A percentile compares a stretch with the other conserved stretches of the same genome.
Conservation (phyloP, 2,329 filamentous ascomycete species). For the Diplodia corticola region DNA sequence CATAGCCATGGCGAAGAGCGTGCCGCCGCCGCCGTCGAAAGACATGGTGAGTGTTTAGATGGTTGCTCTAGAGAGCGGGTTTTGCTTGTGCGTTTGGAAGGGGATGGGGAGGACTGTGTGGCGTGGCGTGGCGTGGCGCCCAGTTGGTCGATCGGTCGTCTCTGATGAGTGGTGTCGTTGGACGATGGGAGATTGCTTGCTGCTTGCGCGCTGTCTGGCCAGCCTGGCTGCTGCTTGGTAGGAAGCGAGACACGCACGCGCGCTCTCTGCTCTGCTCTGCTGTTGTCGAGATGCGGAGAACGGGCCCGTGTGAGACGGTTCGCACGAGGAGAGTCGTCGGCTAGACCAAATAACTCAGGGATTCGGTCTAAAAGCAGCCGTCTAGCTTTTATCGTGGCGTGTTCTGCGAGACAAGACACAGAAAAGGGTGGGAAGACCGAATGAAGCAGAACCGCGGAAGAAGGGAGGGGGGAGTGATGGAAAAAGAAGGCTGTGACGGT, state of each 20-base stretch:
- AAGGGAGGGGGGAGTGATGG: not conserved
- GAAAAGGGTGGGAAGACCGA: not conserved
- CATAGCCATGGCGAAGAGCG: not conserved
- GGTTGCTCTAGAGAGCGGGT: too few relatives aligned
- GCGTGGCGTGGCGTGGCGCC: too few relatives aligned
- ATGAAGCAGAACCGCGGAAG: not conserved
- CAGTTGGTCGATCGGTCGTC: too few relatives aligned
- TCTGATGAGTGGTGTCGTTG: too few relatives aligned
- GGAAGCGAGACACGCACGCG: too few relatives aligned
- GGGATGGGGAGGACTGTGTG: too few relatives aligned
- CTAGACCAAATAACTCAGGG: too few relatives aligned
- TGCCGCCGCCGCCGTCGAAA: not conserved
- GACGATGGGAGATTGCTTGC: too few relatives aligned
- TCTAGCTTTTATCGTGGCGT: not conserved
- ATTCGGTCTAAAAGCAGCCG: not conserved
- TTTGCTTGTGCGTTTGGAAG: not conserved
- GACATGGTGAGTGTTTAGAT: not conserved
- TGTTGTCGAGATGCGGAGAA: not conserved
- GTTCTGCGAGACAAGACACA: not conserved
- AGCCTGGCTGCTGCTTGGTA: too few relatives aligned
- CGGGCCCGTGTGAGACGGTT: not conserved
- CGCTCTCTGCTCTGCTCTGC: too few relatives aligned
- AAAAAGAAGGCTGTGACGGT: not conserved
- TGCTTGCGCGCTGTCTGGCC: too few relatives aligned
- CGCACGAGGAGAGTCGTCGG: not conserved